A percentile compares a stretch with the other conserved stretches of the same genome.
Evolutionary conservation across 2,329 filamentous ascomycete species (phyloP).

Genomic region (Ilyonectria mors-panacis): DNA sequence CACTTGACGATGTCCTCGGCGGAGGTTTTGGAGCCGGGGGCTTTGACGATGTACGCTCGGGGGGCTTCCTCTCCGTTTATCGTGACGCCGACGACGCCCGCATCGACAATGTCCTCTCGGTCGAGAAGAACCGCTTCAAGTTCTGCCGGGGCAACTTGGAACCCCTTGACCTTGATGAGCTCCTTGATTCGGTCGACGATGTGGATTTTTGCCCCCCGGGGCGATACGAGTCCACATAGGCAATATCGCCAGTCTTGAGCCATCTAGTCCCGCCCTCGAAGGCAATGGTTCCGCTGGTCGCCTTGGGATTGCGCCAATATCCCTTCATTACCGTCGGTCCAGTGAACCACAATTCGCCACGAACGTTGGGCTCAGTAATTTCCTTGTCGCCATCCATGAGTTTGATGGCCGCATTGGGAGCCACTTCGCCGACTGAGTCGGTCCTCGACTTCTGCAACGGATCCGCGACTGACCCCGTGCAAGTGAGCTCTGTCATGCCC

Average conservation of each 20-base stretch:
- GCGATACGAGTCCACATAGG: constrained; percentile 73
- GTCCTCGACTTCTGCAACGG: constrained; percentile 65
- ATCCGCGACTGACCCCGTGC: constrained; percentile 76
- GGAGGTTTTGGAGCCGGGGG: constrained; percentile 58
- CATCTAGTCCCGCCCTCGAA: constrained; percentile 70
- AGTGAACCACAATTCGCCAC: constrained; percentile 81
- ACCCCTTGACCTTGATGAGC: constrained; percentile 75
- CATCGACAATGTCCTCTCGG: constrained; percentile 79
- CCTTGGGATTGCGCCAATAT: constrained; percentile 81
- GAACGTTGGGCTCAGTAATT: constrained; percentile 63
- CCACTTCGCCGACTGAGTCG: constrained; percentile 53
- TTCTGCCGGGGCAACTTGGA: constrained; percentile 84
- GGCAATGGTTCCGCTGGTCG: constrained; percentile 72
- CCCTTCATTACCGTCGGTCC: constrained; percentile 81
- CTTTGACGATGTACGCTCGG: constrained; percentile 71
- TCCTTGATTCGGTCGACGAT: constrained; percentile 82
- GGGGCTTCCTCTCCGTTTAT: constrained; percentile 68
- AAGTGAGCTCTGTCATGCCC: constrained; percentile 91
- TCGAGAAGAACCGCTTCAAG: constrained; percentile 81
- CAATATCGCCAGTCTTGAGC: constrained; percentile 83
- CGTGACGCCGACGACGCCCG: constrained; percentile 70
- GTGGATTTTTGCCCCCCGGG: constrained; percentile 60
- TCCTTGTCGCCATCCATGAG: constrained; percentile 73
- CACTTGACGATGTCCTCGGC: constrained; percentile 65
- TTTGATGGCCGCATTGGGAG: constrained; percentile 64